These are phyloP conservation scores for Thelonectria rubi DNA, from an alignment of 2,329 filamentous ascomycete genomes.

Conservation along the genomic window DNA sequence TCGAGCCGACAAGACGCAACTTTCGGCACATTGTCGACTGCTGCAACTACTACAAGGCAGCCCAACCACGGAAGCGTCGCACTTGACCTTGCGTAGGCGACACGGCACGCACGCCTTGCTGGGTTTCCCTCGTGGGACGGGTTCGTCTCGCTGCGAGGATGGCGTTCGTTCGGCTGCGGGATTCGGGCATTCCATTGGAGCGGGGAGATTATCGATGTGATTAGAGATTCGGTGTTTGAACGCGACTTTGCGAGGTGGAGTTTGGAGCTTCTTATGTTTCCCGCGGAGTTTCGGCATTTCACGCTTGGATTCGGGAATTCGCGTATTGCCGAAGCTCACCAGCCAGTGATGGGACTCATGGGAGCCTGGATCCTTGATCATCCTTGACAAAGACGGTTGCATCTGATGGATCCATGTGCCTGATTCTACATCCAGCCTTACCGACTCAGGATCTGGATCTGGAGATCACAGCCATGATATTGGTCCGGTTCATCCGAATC, in stretches of 20 bases:
- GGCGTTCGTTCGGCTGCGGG: neutral
- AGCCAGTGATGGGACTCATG: too few relatives aligned
- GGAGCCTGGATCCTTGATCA: too few relatives aligned
- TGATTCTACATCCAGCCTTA: too few relatives aligned
- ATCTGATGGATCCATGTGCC: too few relatives aligned
- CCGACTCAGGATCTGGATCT: too few relatives aligned
- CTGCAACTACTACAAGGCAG: conserved; percentile 31
- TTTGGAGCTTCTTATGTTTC: neutral
- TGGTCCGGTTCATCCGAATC: too few relatives aligned
- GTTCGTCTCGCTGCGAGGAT: neutral
- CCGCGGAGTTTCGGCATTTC: conserved; percentile 3
- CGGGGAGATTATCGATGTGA: neutral
- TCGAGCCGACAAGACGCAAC: conserved; percentile 24
- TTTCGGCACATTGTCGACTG: conserved; percentile 10
- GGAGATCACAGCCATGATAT: too few relatives aligned
- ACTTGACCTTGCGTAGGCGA: conserved; percentile 33
- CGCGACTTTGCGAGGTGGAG: neutral
- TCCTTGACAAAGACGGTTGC: too few relatives aligned
- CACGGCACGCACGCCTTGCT: conserved; percentile 35
- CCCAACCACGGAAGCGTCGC: conserved; percentile 26
- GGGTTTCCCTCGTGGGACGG: conserved; percentile 8
- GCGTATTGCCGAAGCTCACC: neutral
- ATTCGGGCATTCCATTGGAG: neutral
- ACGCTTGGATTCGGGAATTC: neutral
- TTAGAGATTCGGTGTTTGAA: neutral